These are phyloP conservation scores for Xylaria curta DNA, from an alignment of 495 filamentous ascomycete genomes.

Conservation along the genomic window DNA sequence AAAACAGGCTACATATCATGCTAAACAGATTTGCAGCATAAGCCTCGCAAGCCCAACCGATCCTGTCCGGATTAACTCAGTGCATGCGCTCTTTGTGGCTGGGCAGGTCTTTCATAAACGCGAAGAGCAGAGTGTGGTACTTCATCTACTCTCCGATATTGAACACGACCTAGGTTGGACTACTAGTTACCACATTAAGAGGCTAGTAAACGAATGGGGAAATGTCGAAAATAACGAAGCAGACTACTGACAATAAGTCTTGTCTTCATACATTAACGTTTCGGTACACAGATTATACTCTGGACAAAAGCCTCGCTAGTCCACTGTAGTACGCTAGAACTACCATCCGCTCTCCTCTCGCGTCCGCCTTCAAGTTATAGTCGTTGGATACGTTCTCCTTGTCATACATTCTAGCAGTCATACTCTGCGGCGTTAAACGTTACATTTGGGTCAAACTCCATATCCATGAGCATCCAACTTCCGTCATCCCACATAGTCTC, in stretches of 20 bases:
- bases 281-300: not conserved
- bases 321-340: not conserved
- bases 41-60: not conserved
- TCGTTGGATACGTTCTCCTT: not conserved
- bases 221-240: not conserved
- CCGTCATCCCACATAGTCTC: conserved; percentile 5
- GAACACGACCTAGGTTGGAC: not conserved
- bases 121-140: not conserved
- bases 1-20: not conserved
- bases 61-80: not conserved
- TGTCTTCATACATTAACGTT: not conserved
- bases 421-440: not conserved
- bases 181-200: not conserved
- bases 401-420: not conserved
- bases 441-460: conserved; percentile 14
- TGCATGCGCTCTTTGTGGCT: not conserved
- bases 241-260: not conserved
- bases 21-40: not conserved
- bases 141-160: not conserved
- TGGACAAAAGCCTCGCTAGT: not conserved
- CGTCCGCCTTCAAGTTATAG: not conserved
- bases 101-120: not conserved
- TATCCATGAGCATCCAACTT: conserved; percentile 13
- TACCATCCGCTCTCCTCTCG: not conserved
- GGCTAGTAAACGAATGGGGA: not conserved